Base-by-base conservation (phyloP, 2,329 filamentous ascomycete genomes). In the Scleromitrula shiraiana region DNA sequence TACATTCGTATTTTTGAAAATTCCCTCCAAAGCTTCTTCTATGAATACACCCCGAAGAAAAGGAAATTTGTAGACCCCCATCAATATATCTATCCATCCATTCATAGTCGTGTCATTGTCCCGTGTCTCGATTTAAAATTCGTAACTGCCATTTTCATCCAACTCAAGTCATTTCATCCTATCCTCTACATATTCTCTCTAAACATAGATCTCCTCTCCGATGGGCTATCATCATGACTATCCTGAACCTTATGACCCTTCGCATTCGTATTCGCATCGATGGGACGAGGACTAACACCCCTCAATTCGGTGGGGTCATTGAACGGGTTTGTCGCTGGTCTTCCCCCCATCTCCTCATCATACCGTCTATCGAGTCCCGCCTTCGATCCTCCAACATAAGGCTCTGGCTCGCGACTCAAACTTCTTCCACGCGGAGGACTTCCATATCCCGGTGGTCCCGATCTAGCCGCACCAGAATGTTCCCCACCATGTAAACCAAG, bases 211-310 rank as follows among this genome's bases (percentile, higher is more conserved):
- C 77, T 75, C 65, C 83, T 72, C 69, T 84, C 82, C 7, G 76
- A 77, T n/a, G 79, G 78, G 62, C 79, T 83, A 49, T 76, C 73
- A 33, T 32, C 6, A 7, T 30, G n/a, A 38, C 50, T 51, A 20
- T 56, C 50, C 49, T 67, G 66, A 29, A 41, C 26, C 20, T 46
- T 52, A 20, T 53, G 46, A 12, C 62, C 67, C 43, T 63, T 58
- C 35, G 53, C 12, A 26, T 22, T 19, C 24, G 73, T 74, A 41
- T 22, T 19, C 24, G 73, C 74, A 41, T 80, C 72, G 56, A 85
- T 77, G n/a, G 87, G 87, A 56, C 86, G 67, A 3, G 88, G 86
- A 64, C 85, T 91, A 24, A 90, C 80, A 22, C 84, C 85, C 47
- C 85, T 69, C 65, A 88, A 59, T 63, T 80, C 80, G 7, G 76